These are phyloP conservation scores for Fusarium tupiense DNA, from an alignment of 2,329 filamentous ascomycete genomes.

Conservation along the genomic window DNA sequence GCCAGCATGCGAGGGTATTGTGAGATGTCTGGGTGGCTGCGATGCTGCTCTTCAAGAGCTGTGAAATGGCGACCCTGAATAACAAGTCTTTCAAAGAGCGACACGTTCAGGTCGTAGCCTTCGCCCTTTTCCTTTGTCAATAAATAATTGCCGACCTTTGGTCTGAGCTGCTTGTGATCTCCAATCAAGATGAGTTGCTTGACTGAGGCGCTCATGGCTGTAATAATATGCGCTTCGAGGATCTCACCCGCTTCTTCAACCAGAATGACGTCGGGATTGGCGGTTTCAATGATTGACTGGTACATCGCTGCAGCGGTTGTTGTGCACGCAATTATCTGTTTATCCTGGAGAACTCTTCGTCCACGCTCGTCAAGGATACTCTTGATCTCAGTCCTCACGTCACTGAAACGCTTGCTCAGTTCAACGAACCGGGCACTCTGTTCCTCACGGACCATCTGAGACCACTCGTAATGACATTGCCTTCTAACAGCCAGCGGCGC, in stretches of 20 bases:
- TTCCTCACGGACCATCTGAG: slow-evolving; percentile 59
- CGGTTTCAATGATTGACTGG: slow-evolving; percentile 61
- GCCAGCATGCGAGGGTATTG: slow-evolving; percentile 64
- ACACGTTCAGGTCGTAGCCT: slow-evolving; percentile 73
- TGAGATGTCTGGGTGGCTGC: slow-evolving; percentile 76
- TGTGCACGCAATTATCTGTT: slow-evolving; percentile 74
- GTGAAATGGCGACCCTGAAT: slow-evolving; percentile 61
- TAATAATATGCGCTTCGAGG: slow-evolving; percentile 70
- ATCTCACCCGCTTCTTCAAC: slow-evolving; percentile 81
- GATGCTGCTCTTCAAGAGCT: slow-evolving; percentile 69
- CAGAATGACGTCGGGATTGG: slow-evolving; percentile 67
- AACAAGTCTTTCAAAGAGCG: slow-evolving; percentile 75
- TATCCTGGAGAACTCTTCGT: slow-evolving; percentile 57
- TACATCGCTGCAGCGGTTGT: slow-evolving; percentile 76
- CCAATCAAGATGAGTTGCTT: slow-evolving; percentile 77
- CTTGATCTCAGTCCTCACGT: slow-evolving; percentile 52
- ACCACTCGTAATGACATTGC: slow-evolving; percentile 55
- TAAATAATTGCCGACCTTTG: slow-evolving; percentile 70
- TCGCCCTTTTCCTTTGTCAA: slow-evolving; percentile 71
- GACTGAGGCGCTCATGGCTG: slow-evolving; percentile 63
- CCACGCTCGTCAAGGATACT: slow-evolving; percentile 56
- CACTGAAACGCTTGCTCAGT: slow-evolving; percentile 54
- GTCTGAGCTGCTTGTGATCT: slow-evolving; percentile 77
- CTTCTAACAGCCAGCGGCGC: slow-evolving; percentile 53
- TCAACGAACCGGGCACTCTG: slow-evolving; percentile 53